These are phyloP conservation scores for Eucalyptus globulus DNA, from an alignment of 345 rosid species.

Conservation along the genomic window DNA sequence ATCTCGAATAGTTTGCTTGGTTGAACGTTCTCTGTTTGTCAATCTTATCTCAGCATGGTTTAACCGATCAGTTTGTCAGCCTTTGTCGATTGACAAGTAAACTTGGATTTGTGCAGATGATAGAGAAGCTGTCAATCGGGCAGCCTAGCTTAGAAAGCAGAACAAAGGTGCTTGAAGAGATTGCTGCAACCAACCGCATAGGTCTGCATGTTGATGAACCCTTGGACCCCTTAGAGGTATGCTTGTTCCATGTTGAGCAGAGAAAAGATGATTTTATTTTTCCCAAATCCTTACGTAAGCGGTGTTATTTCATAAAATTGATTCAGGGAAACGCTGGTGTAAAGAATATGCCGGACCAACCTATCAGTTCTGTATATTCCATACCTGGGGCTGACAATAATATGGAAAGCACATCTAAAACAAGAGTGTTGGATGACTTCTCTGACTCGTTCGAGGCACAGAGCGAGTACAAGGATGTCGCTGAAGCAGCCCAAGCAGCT, in stretches of 20 bases:
- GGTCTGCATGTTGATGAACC: conserved; percentile 35
- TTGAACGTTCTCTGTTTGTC: background rate
- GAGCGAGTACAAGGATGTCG: conserved; percentile 66
- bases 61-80: background rate
- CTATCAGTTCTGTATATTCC: background rate
- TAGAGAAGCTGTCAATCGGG: conserved; percentile 48
- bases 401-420: background rate
- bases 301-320: background rate
- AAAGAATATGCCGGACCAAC: background rate
- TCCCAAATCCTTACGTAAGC: background rate
- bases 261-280: background rate
- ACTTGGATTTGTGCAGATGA: conserved; percentile 16
- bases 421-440: background rate
- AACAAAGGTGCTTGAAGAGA: conserved; percentile 49
- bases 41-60: background rate
- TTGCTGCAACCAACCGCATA: conserved; percentile 57
- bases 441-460: conserved; percentile 17
- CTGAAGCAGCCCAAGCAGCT: conserved; percentile 96
- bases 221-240: conserved; percentile 26
- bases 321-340: background rate
- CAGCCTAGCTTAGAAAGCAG: conserved; percentile 46
- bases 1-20: background rate
- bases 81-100: background rate
- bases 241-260: background rate
- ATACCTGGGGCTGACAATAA: background rate